Evolutionary conservation across 2,329 filamentous ascomycete genomes (phyloP), one percentile per base, ranked within the genome.

Genomic region (Penicillium sp.): DNA sequence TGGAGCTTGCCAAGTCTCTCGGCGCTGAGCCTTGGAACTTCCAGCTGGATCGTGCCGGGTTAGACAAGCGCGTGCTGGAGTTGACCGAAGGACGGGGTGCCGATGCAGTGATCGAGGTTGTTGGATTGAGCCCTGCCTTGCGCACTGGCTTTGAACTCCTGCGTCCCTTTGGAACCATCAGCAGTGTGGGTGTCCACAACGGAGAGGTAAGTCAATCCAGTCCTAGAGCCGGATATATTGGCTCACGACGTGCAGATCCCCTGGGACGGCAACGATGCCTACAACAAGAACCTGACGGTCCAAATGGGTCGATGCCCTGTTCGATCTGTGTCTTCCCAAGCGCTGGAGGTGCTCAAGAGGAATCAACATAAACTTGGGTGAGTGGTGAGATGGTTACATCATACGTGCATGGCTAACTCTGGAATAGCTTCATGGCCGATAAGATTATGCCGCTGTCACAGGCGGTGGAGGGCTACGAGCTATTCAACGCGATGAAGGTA

Each of bases 21-120:
- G 92, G 92, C 2, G 92, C 91, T 2, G 91, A 93, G 72, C 87
- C 90, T 0, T 86, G 92, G 74, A 92, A 96, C 71, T 93, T 93
- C 73, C 75, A 82, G 67, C 85, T 78, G 2, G 84, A 90, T 56
- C 81, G 81, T 45, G 84, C 86, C 38, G 84, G 81, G 3, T 81
- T 95, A 70, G 76, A 86, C 52, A 80, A 82, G 62, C 83, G 88
- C 49, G 86, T 96, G 49, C 86, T 86, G 67, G 88, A 90, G 62
- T 83, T 87, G 45, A 94, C 91, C 0, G 81, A 88, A 14, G 91
- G 91, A 7, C 81, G 92, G 38, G 92, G 92, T 6, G 92, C 92
- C 13, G 92, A 97, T 74, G 86, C 90, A 16, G 86, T 94, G 2
- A 86, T 96, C 62, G 89, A 92, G 71, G 87, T 90, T 6, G 89